These are phyloP conservation scores for Torulaspora maleeae DNA, from an alignment of 805 yeast species.

Conservation along the genomic window DNA sequence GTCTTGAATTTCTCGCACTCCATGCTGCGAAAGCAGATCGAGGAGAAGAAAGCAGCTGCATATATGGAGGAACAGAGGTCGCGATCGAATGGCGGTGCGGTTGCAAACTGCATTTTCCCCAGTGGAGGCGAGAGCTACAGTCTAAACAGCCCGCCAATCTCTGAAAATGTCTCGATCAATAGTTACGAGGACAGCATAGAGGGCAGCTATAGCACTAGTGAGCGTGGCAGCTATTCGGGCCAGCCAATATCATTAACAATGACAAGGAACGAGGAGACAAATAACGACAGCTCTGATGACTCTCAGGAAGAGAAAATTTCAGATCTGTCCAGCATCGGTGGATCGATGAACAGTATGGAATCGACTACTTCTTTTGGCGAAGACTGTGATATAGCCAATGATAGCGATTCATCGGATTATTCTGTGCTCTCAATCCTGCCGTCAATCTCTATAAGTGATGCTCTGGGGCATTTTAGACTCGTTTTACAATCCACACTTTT, in stretches of 20 bases:
- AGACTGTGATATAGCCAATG: constrained; percentile 1
- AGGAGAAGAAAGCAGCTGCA: constrained; percentile 1
- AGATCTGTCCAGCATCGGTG: constrained; percentile 19
- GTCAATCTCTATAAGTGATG: constrained; percentile 30
- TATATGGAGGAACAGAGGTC: background rate
- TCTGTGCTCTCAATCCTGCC: constrained; percentile 31
- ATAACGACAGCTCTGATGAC: background rate
- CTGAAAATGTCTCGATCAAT: constrained; percentile 26
- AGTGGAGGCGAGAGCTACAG: background rate
- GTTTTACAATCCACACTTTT: constrained; percentile 34
- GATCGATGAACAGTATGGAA: constrained; percentile 14
- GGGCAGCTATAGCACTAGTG: constrained; percentile 2
- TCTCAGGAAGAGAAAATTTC: constrained; percentile 10
- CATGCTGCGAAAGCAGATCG: constrained; percentile 4
- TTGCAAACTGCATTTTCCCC: no score
- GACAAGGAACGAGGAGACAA: constrained; percentile 14
- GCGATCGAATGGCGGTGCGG: no score
- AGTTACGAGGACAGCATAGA: constrained; percentile 18
- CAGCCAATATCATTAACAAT: constrained; percentile 17
- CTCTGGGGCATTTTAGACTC: constrained; percentile 32
- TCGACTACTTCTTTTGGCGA: constrained; percentile 11
- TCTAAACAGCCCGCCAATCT: constrained; percentile 17
- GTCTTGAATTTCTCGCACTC: constrained; percentile 24
- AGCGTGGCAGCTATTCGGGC: constrained; percentile 15
- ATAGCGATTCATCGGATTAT: constrained; percentile 12